A percentile compares a stretch with the other conserved stretches of the same genome.
Conservation (phyloP, 1,284 basidiomycete genomes). For the Wolfiporia cocos region DNA sequence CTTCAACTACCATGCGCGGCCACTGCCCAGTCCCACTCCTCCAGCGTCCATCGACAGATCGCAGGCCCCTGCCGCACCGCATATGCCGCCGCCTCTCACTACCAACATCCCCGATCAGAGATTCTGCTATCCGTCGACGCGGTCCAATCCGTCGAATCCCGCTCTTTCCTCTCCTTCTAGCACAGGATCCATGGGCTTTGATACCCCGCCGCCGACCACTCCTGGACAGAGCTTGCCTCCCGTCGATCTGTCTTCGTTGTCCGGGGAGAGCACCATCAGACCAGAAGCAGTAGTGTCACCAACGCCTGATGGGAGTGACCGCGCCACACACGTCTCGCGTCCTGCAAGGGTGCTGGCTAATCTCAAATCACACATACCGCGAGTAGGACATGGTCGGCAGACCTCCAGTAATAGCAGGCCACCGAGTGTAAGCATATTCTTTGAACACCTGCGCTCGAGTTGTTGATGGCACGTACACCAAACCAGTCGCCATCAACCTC, state of each 20-base stretch:
- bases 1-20: constrained; percentile 25
- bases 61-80: constrained; percentile 17
- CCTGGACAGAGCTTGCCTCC: constrained; percentile 44
- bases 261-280: constrained; percentile 31
- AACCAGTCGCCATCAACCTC: constrained; percentile 43
- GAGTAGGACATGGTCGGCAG: constrained; percentile 16
- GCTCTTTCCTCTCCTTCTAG: constrained; percentile 61
- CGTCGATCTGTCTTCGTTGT: constrained; percentile 36
- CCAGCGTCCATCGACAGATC: constrained; percentile 12
- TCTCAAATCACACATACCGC: constrained; percentile 17
- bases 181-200: constrained; percentile 53
- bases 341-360: constrained; percentile 17
- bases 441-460: neutral
- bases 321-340: constrained; percentile 15
- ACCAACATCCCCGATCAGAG: constrained; percentile 31
- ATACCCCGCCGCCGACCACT: constrained; percentile 61
- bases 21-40: constrained; percentile 20
- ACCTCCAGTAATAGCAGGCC: constrained; percentile 21
- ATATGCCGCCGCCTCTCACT: constrained; percentile 29
- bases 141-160: constrained; percentile 41
- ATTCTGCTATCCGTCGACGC: constrained; percentile 30
- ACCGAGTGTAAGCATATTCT: constrained; percentile 32
- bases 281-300: constrained; percentile 26
- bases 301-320: constrained; percentile 20
- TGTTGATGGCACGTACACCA: constrained; percentile 9